Percentiles rank a stretch among this genome's conserved stretches.
phyloP scores from a whole-genome alignment of 257 asterid species.

The Nicotiana paniculata region DNA sequence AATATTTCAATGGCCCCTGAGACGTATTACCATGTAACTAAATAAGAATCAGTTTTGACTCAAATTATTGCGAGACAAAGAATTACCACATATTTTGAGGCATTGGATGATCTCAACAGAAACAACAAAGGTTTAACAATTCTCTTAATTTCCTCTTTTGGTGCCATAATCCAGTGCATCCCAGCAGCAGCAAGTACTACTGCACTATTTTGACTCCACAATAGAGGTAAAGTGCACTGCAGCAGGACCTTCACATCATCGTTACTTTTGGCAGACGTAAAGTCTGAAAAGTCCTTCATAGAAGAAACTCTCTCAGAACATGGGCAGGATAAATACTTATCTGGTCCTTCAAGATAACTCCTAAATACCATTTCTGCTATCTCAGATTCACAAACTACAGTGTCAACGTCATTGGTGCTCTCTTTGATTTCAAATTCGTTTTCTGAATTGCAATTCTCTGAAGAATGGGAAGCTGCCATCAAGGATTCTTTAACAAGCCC shows the following conservation, averaged over 20 bases:
- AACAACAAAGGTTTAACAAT: conserved; percentile 86
- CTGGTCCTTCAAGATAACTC: conserved; percentile 96
- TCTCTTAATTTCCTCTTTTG: conserved; percentile 59
- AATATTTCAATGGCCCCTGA: not conserved
- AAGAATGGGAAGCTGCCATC: conserved; percentile 41
- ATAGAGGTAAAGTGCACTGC: conserved; percentile 81
- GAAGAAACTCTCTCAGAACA: conserved; percentile 38
- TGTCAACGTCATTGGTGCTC: conserved; percentile 22
- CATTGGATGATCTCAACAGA: conserved; percentile 81
- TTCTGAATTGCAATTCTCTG: conserved; percentile 26
- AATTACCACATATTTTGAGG: conserved; percentile 91
- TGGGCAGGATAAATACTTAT: conserved; percentile 64
- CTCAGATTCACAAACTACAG: conserved; percentile 39
- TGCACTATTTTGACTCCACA: conserved; percentile 90
- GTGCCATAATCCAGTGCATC: conserved; percentile 98
- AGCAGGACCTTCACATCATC: conserved; percentile 74
- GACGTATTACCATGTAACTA: conserved; percentile 4
- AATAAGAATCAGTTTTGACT: conserved; percentile 4
- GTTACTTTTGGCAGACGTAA: conserved; percentile 73
- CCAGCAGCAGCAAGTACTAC: conserved; percentile 99
- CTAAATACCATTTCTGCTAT: conserved; percentile 56
- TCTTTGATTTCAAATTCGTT: conserved; percentile 29
- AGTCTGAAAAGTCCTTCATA: conserved; percentile 36
- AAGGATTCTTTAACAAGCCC: conserved; percentile 90
- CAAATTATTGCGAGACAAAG: not conserved